Conservation (phyloP, 116 monocot species). For the Dioscorea cayenensis region DNA sequence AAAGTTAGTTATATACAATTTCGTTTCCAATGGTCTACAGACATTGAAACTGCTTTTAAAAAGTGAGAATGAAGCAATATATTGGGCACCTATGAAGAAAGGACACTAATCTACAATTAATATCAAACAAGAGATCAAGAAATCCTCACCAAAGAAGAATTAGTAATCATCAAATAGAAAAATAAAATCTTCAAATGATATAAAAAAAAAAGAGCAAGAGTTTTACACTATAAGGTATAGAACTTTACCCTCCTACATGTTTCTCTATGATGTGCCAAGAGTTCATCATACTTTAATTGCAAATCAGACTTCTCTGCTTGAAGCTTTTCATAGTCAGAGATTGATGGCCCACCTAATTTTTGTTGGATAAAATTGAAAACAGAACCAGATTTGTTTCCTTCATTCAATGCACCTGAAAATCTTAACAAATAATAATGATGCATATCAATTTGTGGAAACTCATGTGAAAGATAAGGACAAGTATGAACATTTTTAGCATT, state of each 20-base stretch:
- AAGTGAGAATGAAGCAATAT: not conserved
- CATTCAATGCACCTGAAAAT: not conserved
- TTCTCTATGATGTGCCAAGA: conserved; percentile 51
- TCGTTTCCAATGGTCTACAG: too few relatives aligned
- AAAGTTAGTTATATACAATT: too few relatives aligned
- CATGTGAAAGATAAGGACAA: too few relatives aligned
- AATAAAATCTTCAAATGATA: not conserved
- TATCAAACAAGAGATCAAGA: not conserved
- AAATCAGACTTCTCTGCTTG: conserved; percentile 80
- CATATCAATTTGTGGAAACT: too few relatives aligned
- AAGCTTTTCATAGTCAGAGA: conserved; percentile 83
- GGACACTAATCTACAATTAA: not conserved
- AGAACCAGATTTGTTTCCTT: not conserved
- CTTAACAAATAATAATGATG: not conserved
- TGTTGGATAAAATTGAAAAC: conserved; percentile 68
- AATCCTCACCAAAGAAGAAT: not conserved
- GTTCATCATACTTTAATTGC: conserved; percentile 76
- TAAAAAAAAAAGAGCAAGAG: not conserved
- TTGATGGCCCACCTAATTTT: conserved; percentile 76
- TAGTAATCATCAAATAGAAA: not conserved
- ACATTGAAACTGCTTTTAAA: not conserved
- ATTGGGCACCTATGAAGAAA: not conserved
- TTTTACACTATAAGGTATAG: not conserved
- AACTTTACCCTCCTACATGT: conserved; percentile 56
- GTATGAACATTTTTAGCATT: too few relatives aligned